Evolutionary conservation across 352 stramenopile genomes (phyloP).

Genomic region (Pythium rhizo-oryzae): DNA sequence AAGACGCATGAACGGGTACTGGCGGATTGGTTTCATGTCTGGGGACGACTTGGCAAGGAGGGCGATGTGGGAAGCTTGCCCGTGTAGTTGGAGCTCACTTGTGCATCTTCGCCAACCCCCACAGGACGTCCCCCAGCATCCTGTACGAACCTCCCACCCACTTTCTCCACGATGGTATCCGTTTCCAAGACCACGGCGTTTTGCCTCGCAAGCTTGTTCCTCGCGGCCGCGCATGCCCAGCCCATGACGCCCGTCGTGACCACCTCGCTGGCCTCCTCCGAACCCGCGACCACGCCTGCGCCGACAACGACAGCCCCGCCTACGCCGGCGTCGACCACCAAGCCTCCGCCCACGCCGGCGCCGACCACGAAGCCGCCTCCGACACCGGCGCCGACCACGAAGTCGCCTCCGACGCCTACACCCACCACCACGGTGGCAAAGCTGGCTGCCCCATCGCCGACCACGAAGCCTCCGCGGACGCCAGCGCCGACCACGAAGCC

Average conservation of each 20-base stretch:
- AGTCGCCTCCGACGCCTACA: background rate
- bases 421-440: background rate
- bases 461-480: background rate
- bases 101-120: slow-evolving; percentile 15
- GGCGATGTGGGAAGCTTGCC: background rate
- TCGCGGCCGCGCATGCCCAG: background rate
- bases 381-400: background rate
- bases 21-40: background rate
- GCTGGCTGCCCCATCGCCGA: too few species aligned
- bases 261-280: background rate
- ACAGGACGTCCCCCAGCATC: slow-evolving; percentile 8
- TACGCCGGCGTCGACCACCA: background rate
- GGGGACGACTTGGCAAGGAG: background rate
- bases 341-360: background rate
- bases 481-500: too few species aligned
- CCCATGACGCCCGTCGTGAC: background rate
- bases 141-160: background rate
- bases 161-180: background rate
- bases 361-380: background rate
- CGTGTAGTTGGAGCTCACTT: slow-evolving; percentile 11
- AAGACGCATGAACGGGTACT: background rate
- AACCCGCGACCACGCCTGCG: background rate
- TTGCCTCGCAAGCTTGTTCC: slow-evolving; percentile 1
- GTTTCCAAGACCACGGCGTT: background rate
- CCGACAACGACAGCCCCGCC: background rate